Evolutionary conservation across 2,329 filamentous ascomycete species (phyloP).

Genomic region (Fusarium paranaense): DNA sequence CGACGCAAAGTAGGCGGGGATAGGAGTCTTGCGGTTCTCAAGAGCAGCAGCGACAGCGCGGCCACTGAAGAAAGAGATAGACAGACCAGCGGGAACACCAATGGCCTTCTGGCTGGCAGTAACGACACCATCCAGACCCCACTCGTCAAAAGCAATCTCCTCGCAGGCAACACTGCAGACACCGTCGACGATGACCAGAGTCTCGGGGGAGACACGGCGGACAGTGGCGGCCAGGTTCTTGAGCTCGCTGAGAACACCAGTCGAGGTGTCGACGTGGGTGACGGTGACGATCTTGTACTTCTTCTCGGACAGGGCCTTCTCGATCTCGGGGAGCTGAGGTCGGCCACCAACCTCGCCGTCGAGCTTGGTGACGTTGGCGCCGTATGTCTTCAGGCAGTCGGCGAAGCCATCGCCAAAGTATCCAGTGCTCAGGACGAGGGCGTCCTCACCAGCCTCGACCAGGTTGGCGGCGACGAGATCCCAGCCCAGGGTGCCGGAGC

Average conservation of each 20-base stretch:
- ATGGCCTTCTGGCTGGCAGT: constrained; percentile 98
- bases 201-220: constrained; percentile 88
- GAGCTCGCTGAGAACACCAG: constrained; percentile 92
- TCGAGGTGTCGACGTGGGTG: constrained; percentile 97
- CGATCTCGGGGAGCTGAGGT: constrained; percentile 87
- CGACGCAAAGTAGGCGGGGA: constrained; percentile 91
- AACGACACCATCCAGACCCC: constrained; percentile 91
- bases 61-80: constrained; percentile 93
- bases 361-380: constrained; percentile 88
- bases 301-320: constrained; percentile 88
- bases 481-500: constrained; percentile 96
- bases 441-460: constrained; percentile 88
- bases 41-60: constrained; percentile 81
- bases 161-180: constrained; percentile 97
- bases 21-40: constrained; percentile 82
- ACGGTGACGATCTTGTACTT: constrained; percentile 95
- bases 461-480: constrained; percentile 96
- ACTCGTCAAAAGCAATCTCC: constrained; percentile 95
- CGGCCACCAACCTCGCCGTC: constrained; percentile 89
- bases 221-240: constrained; percentile 86
- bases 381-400: constrained; percentile 91
- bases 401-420: constrained; percentile 98
- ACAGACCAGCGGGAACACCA: constrained; percentile 92
- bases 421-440: constrained; percentile 91
- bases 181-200: constrained; percentile 91